phyloP scores from a whole-genome alignment of 768 basidiomycete genomes.

The Amanita rimosa region DNA sequence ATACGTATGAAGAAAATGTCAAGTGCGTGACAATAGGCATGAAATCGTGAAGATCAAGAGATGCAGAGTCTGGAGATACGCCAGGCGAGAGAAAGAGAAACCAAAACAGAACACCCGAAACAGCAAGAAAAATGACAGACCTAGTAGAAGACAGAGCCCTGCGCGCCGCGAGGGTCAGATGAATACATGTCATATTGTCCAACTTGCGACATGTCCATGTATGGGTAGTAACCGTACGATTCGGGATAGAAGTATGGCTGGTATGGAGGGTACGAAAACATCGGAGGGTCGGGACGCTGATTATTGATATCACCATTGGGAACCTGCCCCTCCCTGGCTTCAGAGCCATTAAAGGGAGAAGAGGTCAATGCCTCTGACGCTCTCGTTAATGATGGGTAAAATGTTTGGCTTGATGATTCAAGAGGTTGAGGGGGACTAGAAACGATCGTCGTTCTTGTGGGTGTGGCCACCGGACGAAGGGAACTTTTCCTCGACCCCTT shows the following conservation, averaged over 20 bases:
- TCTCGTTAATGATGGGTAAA: slow-evolving; percentile 15
- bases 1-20: background rate
- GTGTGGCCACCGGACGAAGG: slow-evolving; percentile 13
- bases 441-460: slow-evolving; percentile 17
- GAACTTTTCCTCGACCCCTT: slow-evolving; percentile 16
- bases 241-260: slow-evolving; percentile 65
- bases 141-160: slow-evolving; percentile 56
- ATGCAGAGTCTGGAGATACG: background rate
- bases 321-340: slow-evolving; percentile 15
- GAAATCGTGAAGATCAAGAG: slow-evolving; percentile 10
- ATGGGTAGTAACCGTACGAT: slow-evolving; percentile 53
- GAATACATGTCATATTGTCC: slow-evolving; percentile 62
- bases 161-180: slow-evolving; percentile 31
- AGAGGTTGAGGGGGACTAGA: slow-evolving; percentile 30
- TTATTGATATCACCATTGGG: slow-evolving; percentile 10
- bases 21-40: background rate
- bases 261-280: slow-evolving; percentile 52
- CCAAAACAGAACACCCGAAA: slow-evolving; percentile 9
- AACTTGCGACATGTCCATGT: slow-evolving; percentile 57
- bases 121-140: slow-evolving; percentile 12
- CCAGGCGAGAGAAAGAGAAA: background rate
- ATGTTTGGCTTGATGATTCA: slow-evolving; percentile 14
- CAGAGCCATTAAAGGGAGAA: slow-evolving; percentile 10
- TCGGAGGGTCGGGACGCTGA: slow-evolving; percentile 17
- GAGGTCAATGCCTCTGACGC: slow-evolving; percentile 13